Evolutionary conservation across 768 basidiomycete genomes (phyloP), one percentile per base, ranked within the genome.

Genomic region (Rhizopogon roseolus): DNA sequence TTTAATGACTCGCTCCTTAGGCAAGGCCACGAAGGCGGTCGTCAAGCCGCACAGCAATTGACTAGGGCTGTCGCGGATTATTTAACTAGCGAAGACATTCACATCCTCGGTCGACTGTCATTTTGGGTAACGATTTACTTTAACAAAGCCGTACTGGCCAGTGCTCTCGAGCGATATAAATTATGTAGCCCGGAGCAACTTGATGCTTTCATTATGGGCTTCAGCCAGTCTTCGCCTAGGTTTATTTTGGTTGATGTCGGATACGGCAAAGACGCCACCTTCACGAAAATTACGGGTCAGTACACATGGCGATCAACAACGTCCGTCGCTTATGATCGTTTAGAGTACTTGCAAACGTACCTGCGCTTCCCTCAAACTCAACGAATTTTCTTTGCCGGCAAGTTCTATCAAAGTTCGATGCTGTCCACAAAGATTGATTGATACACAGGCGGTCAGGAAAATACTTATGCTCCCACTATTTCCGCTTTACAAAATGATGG

Each of bases 61-160:
- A 89, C 86, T 17, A 81, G 84, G 66, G 74, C 73, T 6, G 84
- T 90, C 49, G 86, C 85, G 41, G 82, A 82, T 56, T 80, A 86
- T 68, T 74, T 90, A 50, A 74, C 82, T 50, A 74, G 72, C 59
- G 82, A 88, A 63, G 81, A 80, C 49, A 70, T 83, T 48, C 81
- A 81, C 51, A 74, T 80, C 52, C 78, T 81, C 54, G 83, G 81
- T 29, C 77, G 83, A 8, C 74, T 88, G 39, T 86, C 87, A 27
- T 88, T 89, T 66, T 90, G 86, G 86, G 80, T 88, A 48, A 81
- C 81, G 41, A 66, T 90, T 57, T 90, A 82, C 72, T 79, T 81
- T 69, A 88, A 86, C 74, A 85, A 79, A 68, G 62, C 69, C 50
- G 78, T 78, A 32, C 69, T 87, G 42, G 64, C 76, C 10, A 78